Base-by-base conservation (phyloP, 345 rosid genomes). In the Ailanthus altissimus region DNA sequence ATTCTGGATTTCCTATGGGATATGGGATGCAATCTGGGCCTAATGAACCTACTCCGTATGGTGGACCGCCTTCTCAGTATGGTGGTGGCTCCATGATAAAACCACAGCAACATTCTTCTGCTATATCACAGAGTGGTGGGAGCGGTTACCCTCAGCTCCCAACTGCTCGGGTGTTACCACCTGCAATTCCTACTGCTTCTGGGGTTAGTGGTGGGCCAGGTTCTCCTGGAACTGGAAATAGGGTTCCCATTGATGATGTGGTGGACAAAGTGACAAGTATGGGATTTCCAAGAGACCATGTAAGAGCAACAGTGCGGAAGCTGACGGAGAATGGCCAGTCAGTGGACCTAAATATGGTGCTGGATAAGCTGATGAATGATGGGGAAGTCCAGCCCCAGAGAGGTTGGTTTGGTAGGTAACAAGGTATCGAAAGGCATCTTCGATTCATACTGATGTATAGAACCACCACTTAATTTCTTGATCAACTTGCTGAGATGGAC, bases 251-350 rank as follows among this genome's bases (percentile, higher is more conserved):
- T 1, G 97, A 93, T 61, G 97, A 93, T 70, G 95, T 94, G 38
- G 83, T 94, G 18, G 95, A 91, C 88, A 92, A 82, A 78, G 92
- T 94, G 80, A 83, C 87, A 10, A 87, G 77, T 82, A 94, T 94
- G 97, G 98, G 97, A 20, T 94, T 93, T 84, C 87, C 97, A 4
- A 91, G 97, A 71, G 98, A 94, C 59, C 98, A 86, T 74, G 97
- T 94, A 46, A 87, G 91, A 83, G 97, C 88, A 58, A 89, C 97
- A 5, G 97, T 94, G 58, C 77, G 90, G 74, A 87, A 85, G 76
- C 81, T 94, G 83, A 94, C 97, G 0, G 98, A 94, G 86, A 93
- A 85, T 15, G 97, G 97, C 21, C 97, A 93, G 84, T 68, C 91
- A 3, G 97, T 94, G n/a, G 97, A 94, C 79, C 85, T 94, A 75